These are phyloP conservation scores for Rubia occidens DNA, from an alignment of 305 asterid genomes.

Conservation along the genomic window DNA sequence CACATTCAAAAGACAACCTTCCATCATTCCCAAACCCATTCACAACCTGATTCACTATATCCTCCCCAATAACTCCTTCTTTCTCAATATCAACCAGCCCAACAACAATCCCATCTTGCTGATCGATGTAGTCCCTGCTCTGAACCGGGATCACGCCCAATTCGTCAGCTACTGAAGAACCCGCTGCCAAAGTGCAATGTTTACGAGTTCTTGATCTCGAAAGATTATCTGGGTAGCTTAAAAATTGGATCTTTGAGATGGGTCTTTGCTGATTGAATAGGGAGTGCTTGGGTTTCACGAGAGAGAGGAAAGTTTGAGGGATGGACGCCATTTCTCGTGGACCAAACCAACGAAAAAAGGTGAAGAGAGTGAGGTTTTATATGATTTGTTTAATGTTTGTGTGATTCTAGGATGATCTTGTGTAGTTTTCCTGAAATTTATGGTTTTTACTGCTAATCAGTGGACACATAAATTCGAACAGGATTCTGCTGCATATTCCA, in stretches of 20 bases:
- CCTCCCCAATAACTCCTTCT: conserved; percentile 26
- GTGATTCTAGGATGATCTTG: neutral
- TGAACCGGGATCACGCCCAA: conserved; percentile 44
- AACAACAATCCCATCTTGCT: conserved; percentile 41
- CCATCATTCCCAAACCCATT: conserved; percentile 58
- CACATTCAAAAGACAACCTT: conserved; percentile 47
- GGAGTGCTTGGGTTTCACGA: conserved; percentile 26
- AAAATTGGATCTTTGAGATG: conserved; percentile 18
- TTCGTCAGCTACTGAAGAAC: conserved; percentile 30
- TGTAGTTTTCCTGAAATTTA: neutral
- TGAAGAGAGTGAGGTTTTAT: conserved; percentile 14
- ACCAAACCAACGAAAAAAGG: conserved; percentile 15
- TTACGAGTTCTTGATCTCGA: conserved; percentile 22
- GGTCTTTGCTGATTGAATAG: conserved; percentile 17
- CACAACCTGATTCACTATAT: conserved; percentile 40
- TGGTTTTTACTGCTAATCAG: neutral
- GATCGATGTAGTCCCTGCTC: conserved; percentile 39
- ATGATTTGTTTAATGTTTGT: neutral
- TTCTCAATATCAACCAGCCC: conserved; percentile 33
- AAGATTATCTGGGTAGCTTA: neutral
- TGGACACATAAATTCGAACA: neutral
- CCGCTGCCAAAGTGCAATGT: conserved; percentile 24
- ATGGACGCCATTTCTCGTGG: conserved; percentile 42
- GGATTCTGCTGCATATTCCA: neutral
- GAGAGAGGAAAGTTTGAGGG: conserved; percentile 39